Evolutionary conservation across 176 grass and related monocot species (phyloP), one percentile per base, ranked within the genome.

Genomic region (Paspalum notatum): DNA sequence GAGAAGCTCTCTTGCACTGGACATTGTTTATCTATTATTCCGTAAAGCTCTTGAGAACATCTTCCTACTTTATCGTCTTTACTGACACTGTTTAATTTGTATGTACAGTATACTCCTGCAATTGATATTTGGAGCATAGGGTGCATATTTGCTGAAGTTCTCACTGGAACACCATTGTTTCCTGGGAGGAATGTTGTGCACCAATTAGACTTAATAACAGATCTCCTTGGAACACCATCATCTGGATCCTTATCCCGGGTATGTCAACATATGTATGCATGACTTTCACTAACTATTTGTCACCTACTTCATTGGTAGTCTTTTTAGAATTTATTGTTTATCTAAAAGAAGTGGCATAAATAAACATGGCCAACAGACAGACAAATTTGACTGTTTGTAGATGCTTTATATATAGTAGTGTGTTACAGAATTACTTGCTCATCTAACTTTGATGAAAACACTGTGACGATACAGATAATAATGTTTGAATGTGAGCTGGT

Each of bases 111-210:
- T 16, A 77, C 75, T 17, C 75, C 86, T 74, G 80, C 81, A 79
- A 59, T 88, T 88, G 94, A 97, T 88, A 91, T 97, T 77, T 97
- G 94, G 94, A 97, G 94, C 81, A 94, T 94, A 79, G 94, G 94
- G 68, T 94, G 94, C 75, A 94, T 97, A 83, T 97, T 97, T 88
- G 89, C 91, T 48, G 94, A 97, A 85, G 41, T 97, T 83, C 85
- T 97, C 46, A 88, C 82, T 22, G 79, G 91, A 64, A 91, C 37
- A 18, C 88, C 88, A 25, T 77, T 94, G 73, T 94, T 94, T 88
- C 88, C 91, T 77, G 91, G 91, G 82, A 94, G 55, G 77, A 97
- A 97, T 88, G 94, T 94, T n/a, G 91, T 90, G 56, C 89, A 97
- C 74, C 94, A 97, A 66, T 65, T 97, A 55, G 94, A 97, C 86